Conservation (phyloP, 2,329 filamentous ascomycete genomes). For the Fusarium solani-melongenae region DNA sequence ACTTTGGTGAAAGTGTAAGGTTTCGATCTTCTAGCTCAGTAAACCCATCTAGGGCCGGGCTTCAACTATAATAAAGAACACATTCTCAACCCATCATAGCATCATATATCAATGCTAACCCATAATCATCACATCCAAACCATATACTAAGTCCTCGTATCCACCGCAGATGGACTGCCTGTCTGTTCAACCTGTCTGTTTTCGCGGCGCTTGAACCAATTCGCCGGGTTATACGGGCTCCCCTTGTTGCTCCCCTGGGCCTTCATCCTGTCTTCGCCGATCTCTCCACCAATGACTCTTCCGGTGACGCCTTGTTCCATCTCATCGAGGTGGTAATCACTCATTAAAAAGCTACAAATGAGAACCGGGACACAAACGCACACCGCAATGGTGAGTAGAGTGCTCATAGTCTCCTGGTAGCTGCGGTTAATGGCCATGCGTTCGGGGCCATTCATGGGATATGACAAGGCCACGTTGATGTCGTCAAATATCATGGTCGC, state of each 20-base stretch:
- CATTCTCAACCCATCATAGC: too few relatives aligned
- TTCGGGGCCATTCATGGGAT: conserved; percentile 26
- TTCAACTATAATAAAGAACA: neutral
- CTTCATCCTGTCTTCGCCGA: conserved; percentile 5
- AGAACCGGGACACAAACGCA: conserved; percentile 46
- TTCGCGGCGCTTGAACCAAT: neutral
- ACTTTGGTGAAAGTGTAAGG: too few relatives aligned
- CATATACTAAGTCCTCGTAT: neutral
- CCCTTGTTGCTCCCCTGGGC: neutral
- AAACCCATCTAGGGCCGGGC: neutral
- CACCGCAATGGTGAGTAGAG: conserved; percentile 44
- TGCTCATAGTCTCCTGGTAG: conserved; percentile 40
- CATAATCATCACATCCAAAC: neutral
- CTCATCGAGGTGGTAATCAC: conserved; percentile 22
- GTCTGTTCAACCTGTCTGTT: neutral
- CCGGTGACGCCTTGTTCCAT: conserved; percentile 25
- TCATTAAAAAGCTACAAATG: conserved; percentile 17
- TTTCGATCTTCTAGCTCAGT: neutral
- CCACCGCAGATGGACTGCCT: neutral
- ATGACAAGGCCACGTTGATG: conserved; percentile 25
- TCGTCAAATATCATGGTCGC: conserved; percentile 32
- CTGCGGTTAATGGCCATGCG: conserved; percentile 35
- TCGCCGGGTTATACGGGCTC: neutral
- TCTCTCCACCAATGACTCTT: conserved; percentile 17
- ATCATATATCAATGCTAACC: too few relatives aligned